Base-by-base conservation (phyloP, 805 yeast genomes). In the Isabelozyma gotoi region DNA sequence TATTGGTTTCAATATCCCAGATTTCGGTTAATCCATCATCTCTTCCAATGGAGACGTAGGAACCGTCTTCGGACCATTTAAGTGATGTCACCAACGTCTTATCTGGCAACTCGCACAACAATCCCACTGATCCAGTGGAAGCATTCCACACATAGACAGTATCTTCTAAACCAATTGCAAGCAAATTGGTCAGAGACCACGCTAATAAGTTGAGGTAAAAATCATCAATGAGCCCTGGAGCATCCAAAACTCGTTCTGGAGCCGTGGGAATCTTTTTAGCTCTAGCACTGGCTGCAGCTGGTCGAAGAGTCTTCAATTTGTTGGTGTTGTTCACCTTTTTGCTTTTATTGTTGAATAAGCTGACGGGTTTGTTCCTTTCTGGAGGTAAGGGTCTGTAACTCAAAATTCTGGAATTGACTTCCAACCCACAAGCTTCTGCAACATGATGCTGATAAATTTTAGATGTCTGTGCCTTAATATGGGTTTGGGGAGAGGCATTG, bases 81-180 rank as follows among this genome's bases (percentile, higher is more conserved):
- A 94, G 74, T 14, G 96, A 84, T 1, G 91, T 73, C 5, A 88
- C 83, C 36, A 73, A 54, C 7, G 74, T 66, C 41, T 77, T 78
- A 19, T 65, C 60, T 1, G 69, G 62, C 14, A 71, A 50, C 50
- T 85, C 91, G 40, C 82, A 74, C 19, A 89, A 72, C 24, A 81
- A 65, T 1, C 85, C 80, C 2, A 90, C 97, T 1, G 80, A 71
- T 0, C 97, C 97, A 0, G 86, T 73, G 4, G 78, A 72, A 1
- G 97, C 97, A 64, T 91, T 87, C 97, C 98, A 94, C 19, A 90
- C 82, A 59, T 92, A 94, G 11, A 94, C 86, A 3, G 85, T 74
- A 44, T 80, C 81, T 43, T 85, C 96, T 40, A 94, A 71, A 1
- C 96, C 99, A 57, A 94, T 86, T 1, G 96, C 97, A 24, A 94